phyloP scores from a whole-genome alignment of 2,329 filamentous ascomycete species.

The Blastomyces percursus region DNA sequence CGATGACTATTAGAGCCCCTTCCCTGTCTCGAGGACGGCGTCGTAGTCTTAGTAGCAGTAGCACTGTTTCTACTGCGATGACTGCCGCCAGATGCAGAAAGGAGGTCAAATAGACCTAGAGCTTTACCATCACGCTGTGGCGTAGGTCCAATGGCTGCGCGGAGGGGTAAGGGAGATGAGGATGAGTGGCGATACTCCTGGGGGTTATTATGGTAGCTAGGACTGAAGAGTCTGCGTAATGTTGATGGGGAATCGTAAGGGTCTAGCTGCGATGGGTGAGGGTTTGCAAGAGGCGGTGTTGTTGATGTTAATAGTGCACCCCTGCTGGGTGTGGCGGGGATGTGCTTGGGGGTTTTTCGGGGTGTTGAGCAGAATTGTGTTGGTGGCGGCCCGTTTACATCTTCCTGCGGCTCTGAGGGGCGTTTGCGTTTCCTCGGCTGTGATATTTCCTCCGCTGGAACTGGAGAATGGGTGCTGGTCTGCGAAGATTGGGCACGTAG shows the following conservation, averaged over 20 bases:
- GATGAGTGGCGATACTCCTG: slow-evolving; percentile 5
- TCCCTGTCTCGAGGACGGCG: slow-evolving; percentile 13
- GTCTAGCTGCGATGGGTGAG: slow-evolving; percentile 33
- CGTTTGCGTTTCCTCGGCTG: slow-evolving; percentile 17
- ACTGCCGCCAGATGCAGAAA: slow-evolving; percentile 30
- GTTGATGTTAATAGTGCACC: slow-evolving; percentile 2
- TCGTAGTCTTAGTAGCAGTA: slow-evolving; percentile 15
- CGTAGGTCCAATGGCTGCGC: slow-evolving; percentile 37
- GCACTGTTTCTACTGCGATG: slow-evolving; percentile 10
- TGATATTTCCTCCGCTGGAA: background rate
- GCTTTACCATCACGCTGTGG: slow-evolving; percentile 40
- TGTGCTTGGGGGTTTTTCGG: slow-evolving; percentile 24
- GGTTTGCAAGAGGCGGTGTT: slow-evolving; percentile 9
- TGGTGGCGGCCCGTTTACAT: slow-evolving; percentile 6
- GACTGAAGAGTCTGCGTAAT: slow-evolving; percentile 29
- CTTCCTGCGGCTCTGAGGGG: slow-evolving; percentile 10
- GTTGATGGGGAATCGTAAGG: slow-evolving; percentile 36
- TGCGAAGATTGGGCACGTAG: slow-evolving; percentile 21
- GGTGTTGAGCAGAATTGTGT: slow-evolving; percentile 22
- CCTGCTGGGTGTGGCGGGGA: slow-evolving; percentile 23
- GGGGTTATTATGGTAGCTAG: slow-evolving; percentile 25
- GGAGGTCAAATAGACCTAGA: slow-evolving; percentile 38
- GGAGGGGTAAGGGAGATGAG: slow-evolving; percentile 25
- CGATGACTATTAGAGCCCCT: background rate
- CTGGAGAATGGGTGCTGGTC: slow-evolving; percentile 6